Evolutionary conservation across 1,284 basidiomycete species (phyloP), one percentile per base, ranked within the genome.

Genomic region (Chalciporus sp.): DNA sequence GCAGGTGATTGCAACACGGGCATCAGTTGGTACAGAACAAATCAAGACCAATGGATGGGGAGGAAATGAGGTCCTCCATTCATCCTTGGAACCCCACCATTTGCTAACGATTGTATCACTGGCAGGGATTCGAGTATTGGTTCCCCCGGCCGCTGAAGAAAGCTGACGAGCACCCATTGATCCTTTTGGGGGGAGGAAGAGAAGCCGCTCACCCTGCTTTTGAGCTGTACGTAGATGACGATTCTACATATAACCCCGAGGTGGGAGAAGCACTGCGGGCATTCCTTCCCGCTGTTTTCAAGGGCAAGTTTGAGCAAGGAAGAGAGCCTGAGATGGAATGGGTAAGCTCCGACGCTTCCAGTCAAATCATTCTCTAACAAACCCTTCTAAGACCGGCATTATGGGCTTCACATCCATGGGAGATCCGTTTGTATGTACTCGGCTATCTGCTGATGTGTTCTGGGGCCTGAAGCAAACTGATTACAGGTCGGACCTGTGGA

Each of bases 101-200:
- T 17, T 9, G 12, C 39, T 41, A 0, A n/a, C 35, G 3, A 16
- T 11, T 2, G 6, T 5, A 11, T 29, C 43, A 23, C 23, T 23
- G 2, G 23, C 23, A 66, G 49, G 83, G 81, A 0, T 81, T 74
- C 58, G 86, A 90, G 62, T 93, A 94, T 66, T 92, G 89, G 83
- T 92, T 92, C 62, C 85, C 88, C n/a, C 76, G 91, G 29, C 85
- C 88, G 10, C 61, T 80, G 29, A 57, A 58, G 20, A 51, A 67
- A 2, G 39, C 44, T 2, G 58, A 66, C 0, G 71, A 74, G 43
- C 62, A 67, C 11, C 86, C 90, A 0, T 64, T 91, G 14, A 72
- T 92, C 47, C 86, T 94, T 51, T 69, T 94, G 0, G 92, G 92
- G 11, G 92, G 92, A 1, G 87, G 77, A 2, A 74, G 89, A 20